These are phyloP conservation scores for Anthracocystis panici-leucophaei DNA, from an alignment of 1,284 basidiomycete genomes.

Conservation along the genomic window DNA sequence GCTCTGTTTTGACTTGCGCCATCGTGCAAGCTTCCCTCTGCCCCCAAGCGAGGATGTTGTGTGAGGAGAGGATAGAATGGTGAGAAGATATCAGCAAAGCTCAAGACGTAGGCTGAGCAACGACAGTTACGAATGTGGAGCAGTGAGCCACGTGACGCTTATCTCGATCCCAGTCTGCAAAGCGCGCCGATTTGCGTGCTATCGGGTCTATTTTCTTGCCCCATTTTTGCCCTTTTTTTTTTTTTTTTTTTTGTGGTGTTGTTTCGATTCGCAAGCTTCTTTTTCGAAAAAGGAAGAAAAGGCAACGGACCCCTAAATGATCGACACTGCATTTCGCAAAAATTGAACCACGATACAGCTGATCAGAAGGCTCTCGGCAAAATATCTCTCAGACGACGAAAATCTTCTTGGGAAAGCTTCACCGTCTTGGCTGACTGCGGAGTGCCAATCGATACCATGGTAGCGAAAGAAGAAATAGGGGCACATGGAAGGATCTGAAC, in stretches of 20 bases:
- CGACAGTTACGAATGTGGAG: constrained; percentile 7
- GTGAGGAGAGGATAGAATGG: background rate
- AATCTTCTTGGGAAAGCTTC: background rate
- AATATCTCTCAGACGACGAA: background rate
- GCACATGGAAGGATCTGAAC: no score
- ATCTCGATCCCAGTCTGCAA: background rate
- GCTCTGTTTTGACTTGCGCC: constrained; percentile 12
- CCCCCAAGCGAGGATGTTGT: background rate
- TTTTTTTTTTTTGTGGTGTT: background rate
- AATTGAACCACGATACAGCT: background rate
- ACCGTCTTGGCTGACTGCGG: background rate
- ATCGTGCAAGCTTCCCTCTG: background rate
- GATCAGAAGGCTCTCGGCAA: background rate
- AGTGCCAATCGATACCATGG: no score
- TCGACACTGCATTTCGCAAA: constrained; percentile 27
- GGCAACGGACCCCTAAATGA: constrained; percentile 17
- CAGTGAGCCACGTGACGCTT: background rate
- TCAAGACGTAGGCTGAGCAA: constrained; percentile 2
- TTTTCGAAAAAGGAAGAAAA: background rate
- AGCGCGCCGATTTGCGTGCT: background rate
- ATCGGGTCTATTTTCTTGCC: background rate
- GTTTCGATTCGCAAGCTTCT: background rate
- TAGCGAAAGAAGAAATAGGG: no score
- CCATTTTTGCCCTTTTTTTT: background rate
- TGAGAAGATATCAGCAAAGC: background rate